These are phyloP conservation scores for Aphanomyces cochlioides DNA, from an alignment of 352 stramenopile species.

Conservation along the genomic window DNA sequence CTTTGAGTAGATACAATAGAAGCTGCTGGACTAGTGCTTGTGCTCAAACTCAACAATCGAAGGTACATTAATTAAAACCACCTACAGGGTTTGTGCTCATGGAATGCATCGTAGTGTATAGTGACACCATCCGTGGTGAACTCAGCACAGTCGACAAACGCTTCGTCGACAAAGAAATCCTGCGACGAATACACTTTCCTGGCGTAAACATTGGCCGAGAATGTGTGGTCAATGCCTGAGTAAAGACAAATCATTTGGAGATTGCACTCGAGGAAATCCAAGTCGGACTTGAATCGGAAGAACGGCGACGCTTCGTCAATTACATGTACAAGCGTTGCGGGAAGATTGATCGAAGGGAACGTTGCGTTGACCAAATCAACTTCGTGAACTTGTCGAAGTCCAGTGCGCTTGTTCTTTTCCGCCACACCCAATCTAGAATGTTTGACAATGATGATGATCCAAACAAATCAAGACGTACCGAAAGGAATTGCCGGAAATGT, in stretches of 20 bases:
- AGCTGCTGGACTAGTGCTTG: too few species aligned
- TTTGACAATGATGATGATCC: conserved; percentile 33
- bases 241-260: conserved; percentile 73
- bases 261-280: conserved; percentile 62
- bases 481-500: conserved; percentile 82
- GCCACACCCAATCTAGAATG: conserved; percentile 10
- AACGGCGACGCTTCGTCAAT: conserved; percentile 75
- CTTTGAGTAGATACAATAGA: too few species aligned
- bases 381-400: conserved; percentile 75
- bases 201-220: conserved; percentile 79
- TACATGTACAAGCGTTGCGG: conserved; percentile 74
- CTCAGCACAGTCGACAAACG: conserved; percentile 65
- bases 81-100: background rate
- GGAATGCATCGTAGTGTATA: background rate
- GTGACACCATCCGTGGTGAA: background rate
- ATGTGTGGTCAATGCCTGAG: conserved; percentile 75
- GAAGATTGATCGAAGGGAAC: conserved; percentile 79
- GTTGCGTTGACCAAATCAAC: conserved; percentile 71
- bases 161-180: conserved; percentile 72
- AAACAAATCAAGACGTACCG: conserved; percentile 64
- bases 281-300: conserved; percentile 62
- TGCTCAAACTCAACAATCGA: too few species aligned
- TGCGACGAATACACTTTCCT: conserved; percentile 85
- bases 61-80: background rate
- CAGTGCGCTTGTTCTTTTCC: conserved; percentile 35